Base-by-base conservation (phyloP, 768 basidiomycete species). In the Chalciporus pseudorubinellus region DNA sequence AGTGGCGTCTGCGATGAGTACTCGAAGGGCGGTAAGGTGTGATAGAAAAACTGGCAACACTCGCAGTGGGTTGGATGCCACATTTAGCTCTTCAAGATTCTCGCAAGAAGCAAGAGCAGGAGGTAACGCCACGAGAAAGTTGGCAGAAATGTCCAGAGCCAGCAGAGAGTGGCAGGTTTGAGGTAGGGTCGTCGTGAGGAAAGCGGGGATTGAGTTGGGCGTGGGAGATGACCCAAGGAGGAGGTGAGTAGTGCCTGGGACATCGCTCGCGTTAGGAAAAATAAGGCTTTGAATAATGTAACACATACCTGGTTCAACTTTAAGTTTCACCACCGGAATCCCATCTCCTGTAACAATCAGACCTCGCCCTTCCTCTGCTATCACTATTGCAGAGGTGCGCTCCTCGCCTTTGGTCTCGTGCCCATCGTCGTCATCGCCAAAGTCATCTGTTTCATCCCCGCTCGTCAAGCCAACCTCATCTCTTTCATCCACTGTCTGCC, bases 1-100 rank as follows among this genome's bases (percentile, higher is more conserved):
- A 52, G 92, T 98, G 3, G 83, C 80, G 70, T 99, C 95, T n/a
- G 92, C 90, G 49, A 93, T 90, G 65, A 98, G 78, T 51, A 98
- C 89, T 31, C 89, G 84, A 44, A 98, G 80, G 56, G 84, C 83
- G 6, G 74, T 70, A 24, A 98, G 77, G 51, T 87, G 78, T 22
- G 86, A 81, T 42, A 98, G 77, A 70, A 95, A 98, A 22, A 84
- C 77, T 14, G 97, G 97, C n/a, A 98, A 78, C n/a, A 86, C 85
- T 40, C 90, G 84, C 22, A 98, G 77, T 7, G 91, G 89, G 67
- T 99, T 99, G 45, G 84, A 87, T 11, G 90, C 90, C 47, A 98
- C 79, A 65, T 98, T 95, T 40, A 99, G 79, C 69, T 99, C 97
- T 68, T 98, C 94, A 31, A 99, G 81, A 61, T 76, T 80, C 55